Percentiles rank a stretch among this genome's conserved stretches.
Conservation (phyloP, 2,329 filamentous ascomycete genomes). For the Juglanconis oblonga region DNA sequence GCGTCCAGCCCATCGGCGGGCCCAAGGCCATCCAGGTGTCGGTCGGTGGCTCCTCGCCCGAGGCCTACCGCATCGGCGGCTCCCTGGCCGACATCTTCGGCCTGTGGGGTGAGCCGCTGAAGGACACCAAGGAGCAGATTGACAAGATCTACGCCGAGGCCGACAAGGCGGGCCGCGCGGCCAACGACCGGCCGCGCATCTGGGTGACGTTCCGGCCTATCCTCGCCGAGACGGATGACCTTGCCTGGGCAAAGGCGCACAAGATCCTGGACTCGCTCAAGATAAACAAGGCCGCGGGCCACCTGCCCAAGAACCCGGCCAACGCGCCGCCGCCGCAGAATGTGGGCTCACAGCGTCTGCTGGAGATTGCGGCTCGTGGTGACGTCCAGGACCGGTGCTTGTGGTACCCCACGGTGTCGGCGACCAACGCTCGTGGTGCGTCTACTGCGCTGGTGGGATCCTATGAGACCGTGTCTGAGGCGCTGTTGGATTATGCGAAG, state of each 20-base stretch:
- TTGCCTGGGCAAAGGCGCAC: conserved; percentile 61
- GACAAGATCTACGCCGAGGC: conserved; percentile 58
- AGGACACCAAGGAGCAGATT: conserved; percentile 62
- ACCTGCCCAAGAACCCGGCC: conserved; percentile 30
- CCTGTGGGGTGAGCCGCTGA: conserved; percentile 61
- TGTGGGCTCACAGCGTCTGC: conserved; percentile 55
- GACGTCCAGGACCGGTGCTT: conserved; percentile 59
- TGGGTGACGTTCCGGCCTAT: conserved; percentile 66
- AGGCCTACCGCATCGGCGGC: conserved; percentile 58
- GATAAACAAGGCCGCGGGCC: conserved; percentile 27
- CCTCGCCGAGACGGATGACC: conserved; percentile 57
- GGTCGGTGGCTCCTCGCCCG: conserved; percentile 56
- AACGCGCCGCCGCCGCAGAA: conserved; percentile 47
- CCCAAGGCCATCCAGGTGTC: conserved; percentile 50
- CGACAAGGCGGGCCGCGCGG: conserved; percentile 50
- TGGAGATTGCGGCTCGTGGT: conserved; percentile 53
- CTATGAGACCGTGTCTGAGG: conserved; percentile 49
- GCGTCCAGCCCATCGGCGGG: conserved; percentile 50
- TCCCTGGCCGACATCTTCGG: conserved; percentile 60
- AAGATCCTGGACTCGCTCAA: conserved; percentile 51
- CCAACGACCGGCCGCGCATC: conserved; percentile 51
- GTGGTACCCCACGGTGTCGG: conserved; percentile 63
- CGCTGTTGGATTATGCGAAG: conserved; percentile 55
- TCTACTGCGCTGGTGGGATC: conserved; percentile 58
- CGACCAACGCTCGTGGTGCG: conserved; percentile 57